phyloP scores from a whole-genome alignment of 2,329 filamentous ascomycete species.

The Scedosporium apiospermum region DNA sequence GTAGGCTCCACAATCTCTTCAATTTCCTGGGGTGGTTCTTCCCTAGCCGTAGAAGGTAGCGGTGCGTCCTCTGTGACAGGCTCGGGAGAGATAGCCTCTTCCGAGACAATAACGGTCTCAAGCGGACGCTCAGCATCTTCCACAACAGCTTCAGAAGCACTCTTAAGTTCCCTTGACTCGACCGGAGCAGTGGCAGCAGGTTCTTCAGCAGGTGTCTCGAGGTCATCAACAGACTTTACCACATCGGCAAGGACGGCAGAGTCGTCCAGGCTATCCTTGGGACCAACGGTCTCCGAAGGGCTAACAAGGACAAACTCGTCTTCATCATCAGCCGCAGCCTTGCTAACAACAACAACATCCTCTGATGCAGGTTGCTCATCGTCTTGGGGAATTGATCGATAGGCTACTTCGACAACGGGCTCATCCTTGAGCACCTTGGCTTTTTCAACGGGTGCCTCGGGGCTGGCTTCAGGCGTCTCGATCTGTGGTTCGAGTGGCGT shows the following conservation, averaged over 20 bases:
- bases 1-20: neutral
- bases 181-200: neutral
- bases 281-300: neutral
- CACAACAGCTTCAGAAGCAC: neutral
- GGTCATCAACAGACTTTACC: neutral
- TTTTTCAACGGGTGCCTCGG: neutral
- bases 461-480: neutral
- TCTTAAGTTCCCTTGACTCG: too few relatives aligned
- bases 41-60: neutral
- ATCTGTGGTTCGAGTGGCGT: neutral
- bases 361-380: neutral
- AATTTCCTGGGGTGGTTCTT: neutral
- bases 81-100: too few relatives aligned
- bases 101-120: too few relatives aligned
- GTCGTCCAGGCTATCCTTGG: neutral
- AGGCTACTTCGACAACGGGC: slow-evolving; percentile 1
- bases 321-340: slow-evolving; percentile 9
- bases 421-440: neutral
- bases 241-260: neutral
- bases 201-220: neutral
- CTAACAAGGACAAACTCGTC: slow-evolving; percentile 2
- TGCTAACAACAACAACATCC: neutral
- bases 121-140: too few relatives aligned
- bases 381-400: neutral
- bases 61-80: neutral